Evolutionary conservation across 2,329 filamentous ascomycete genomes (phyloP), one percentile per base, ranked within the genome.

Genomic region (Microcyclospora tardicrescens): DNA sequence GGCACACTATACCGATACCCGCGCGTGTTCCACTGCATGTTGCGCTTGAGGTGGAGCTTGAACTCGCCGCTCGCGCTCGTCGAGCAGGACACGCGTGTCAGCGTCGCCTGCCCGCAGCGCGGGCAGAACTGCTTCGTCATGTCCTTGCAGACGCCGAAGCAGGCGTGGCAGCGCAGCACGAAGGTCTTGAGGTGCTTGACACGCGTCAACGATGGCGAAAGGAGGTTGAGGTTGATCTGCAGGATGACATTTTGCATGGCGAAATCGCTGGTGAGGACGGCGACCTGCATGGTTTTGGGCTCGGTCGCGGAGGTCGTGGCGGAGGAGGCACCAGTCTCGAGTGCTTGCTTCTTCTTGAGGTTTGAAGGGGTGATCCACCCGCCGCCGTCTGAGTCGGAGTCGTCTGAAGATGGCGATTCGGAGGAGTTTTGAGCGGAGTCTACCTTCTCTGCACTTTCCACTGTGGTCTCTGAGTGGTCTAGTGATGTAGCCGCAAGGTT

Each of bases 221-320:
- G 72, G 10, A 95, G 75, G 57, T 91, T 84, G 35, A 98, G 75
- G 64, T 95, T 94, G 68, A 96, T 93, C 51, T 93, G 84, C 4
- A 98, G 72, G 2, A 91, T 75, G 6, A 96, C 86, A 59, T 96
- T 96, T 65, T 96, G 89, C 84, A 98, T 93, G 39, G 91, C 89
- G 63, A 84, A 96, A 67, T 98, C 91, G 40, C 82, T 86, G 1
- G 91, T 96, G 56, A 96, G 80, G 33, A 89, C 79, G n/a, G 86
- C 89, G 12, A 84, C 84, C 61, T 93, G 80, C 50, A 95, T 80
- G 10, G 75, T 76, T 44, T 74, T 73, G 28, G 74, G 69, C 38
- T 75, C 68, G 12, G 5, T n/a, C 4, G 30, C 30, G 2, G 70
- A 59, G 12, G 48, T 42, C 35, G 66, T 60, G 1, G 67, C 60